Base-by-base conservation (phyloP, 139 green algal species). In the Tetradesmus obliquus region DNA sequence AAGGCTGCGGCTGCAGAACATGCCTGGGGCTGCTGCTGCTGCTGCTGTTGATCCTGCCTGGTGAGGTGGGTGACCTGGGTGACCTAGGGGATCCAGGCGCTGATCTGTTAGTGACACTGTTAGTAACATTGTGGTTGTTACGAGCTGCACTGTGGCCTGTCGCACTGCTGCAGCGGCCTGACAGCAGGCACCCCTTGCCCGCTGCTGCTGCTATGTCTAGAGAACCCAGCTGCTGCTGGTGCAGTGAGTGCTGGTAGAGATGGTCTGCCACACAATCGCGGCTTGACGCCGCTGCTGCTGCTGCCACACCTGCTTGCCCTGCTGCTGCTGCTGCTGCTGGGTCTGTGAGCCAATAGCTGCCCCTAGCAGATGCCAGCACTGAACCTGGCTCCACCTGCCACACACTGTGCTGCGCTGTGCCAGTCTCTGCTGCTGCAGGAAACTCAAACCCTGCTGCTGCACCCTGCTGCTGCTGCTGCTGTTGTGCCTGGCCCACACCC, bases 261-360 rank as follows among this genome's bases (percentile, higher is more conserved):
- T 88, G 84, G 66, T 88, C 84, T 24, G 58, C 84, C 4, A 88
- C 66, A 13, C 66, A 76, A 5, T 76, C 66, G 12, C 66, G 66
- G 13, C 53, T 54, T 86, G 13, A 32, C 45, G n/a, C 84, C 51
- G 55, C 12, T n/a, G 71, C 84, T 89, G 60, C 62, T 51, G n/a
- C 32, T 89, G 60, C 62, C 22, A 62, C 32, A 24, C 3, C 32
- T 51, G 15, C n/a, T 13, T 24, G 66, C 13, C 13, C 60, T 79
- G 83, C 57, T 79, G 66, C 45, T 66, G 15, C 85, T 82, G 62
- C 85, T 89, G 85, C 66, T 66, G 24, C 8, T 53, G 85, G 13
- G 51, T n/a, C 24, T 20, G 15, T 53, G 17, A 89, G 85, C 84
- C 58, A 88, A 32, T 89, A 81, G 17, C 85, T 89, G 62, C 45